phyloP scores from a whole-genome alignment of 2,329 filamentous ascomycete species.

The Diaporthe velutina region DNA sequence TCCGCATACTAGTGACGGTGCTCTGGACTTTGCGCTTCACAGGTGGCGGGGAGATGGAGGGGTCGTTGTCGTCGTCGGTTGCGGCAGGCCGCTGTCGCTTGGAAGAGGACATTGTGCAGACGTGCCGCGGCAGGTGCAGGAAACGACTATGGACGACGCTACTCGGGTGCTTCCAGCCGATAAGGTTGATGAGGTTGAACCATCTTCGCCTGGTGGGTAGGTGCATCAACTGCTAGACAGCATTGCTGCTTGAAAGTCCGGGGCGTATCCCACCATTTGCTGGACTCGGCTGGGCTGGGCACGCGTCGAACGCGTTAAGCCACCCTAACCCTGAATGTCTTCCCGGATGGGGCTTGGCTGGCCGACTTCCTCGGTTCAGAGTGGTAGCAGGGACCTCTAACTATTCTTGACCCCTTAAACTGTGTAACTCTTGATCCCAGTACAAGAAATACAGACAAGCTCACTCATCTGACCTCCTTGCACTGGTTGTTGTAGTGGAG shows the following conservation, averaged over 20 bases:
- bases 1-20: constrained; percentile 62
- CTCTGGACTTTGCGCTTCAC: constrained; percentile 66
- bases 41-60: constrained; percentile 65
- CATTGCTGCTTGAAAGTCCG: no score
- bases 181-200: not conserved
- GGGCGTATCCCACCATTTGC: not conserved
- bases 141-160: not conserved
- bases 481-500: not conserved
- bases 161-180: not conserved
- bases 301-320: constrained; percentile 16
- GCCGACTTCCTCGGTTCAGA: not conserved
- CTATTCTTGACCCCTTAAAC: not conserved
- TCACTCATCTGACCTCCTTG: not conserved
- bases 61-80: constrained; percentile 47
- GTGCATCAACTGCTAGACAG: not conserved
- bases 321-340: not conserved
- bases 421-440: not conserved
- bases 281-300: not conserved
- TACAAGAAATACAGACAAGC: not conserved
- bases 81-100: constrained; percentile 42
- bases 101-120: constrained; percentile 33
- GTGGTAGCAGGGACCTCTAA: not conserved
- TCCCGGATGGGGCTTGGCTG: no score
- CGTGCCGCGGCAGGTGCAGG: not conserved
- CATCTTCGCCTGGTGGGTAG: not conserved